Evolutionary conservation across 768 basidiomycete genomes (phyloP).

Genomic region (Galerina marginata): DNA sequence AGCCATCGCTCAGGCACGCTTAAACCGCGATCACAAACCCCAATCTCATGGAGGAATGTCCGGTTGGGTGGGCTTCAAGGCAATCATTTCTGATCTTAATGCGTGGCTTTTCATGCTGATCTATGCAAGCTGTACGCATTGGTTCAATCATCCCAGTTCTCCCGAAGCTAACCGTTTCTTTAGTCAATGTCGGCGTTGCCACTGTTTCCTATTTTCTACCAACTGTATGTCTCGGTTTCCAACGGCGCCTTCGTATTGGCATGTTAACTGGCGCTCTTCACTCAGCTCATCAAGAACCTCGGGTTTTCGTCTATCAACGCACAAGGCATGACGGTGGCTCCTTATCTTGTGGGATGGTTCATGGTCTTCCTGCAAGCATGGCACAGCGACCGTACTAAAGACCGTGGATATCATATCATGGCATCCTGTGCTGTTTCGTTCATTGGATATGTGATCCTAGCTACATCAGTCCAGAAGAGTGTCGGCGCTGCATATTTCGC

Average conservation of each 20-base stretch:
- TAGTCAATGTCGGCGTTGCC: constrained; percentile 62
- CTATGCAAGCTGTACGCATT: constrained; percentile 56
- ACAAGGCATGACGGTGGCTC: constrained; percentile 63
- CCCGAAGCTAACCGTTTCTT: neutral
- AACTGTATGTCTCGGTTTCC: constrained; percentile 38
- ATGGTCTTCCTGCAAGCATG: constrained; percentile 58
- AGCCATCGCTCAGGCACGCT: constrained; percentile 61
- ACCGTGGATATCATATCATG: constrained; percentile 64
- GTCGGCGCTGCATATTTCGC: constrained; percentile 62
- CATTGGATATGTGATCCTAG: constrained; percentile 60
- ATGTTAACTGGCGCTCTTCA: neutral
- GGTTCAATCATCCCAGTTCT: neutral
- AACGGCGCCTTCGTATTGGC: neutral
- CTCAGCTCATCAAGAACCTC: constrained; percentile 56
- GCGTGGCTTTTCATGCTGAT: constrained; percentile 58
- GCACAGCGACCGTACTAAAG: constrained; percentile 59
- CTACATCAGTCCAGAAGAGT: constrained; percentile 54
- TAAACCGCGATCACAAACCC: constrained; percentile 60
- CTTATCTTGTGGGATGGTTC: constrained; percentile 61
- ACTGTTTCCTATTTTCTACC: constrained; percentile 63
- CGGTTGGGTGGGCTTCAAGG: constrained; percentile 61
- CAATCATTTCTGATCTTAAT: constrained; percentile 52
- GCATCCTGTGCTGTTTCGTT: constrained; percentile 48
- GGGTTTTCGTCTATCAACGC: constrained; percentile 62
- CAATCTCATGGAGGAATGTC: constrained; percentile 63